A percentile compares a stretch with the other conserved stretches of the same genome.
These are phyloP conservation scores for Bertia moriformis DNA, from an alignment of 2,329 filamentous ascomycete species.

Conservation along the genomic window DNA sequence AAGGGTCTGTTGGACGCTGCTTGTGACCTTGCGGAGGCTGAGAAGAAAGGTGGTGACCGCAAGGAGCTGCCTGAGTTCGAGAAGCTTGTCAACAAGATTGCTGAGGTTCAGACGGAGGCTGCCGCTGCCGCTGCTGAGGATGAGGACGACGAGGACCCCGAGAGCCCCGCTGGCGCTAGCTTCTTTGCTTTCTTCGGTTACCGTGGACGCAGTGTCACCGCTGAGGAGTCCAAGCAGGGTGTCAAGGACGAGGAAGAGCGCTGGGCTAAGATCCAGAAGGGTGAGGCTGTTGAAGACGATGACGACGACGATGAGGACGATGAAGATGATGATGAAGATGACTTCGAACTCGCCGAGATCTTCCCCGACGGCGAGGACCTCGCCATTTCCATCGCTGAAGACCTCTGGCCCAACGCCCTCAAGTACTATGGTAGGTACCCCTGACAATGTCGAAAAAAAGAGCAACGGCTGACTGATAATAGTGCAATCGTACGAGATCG, in stretches of 20 bases:
- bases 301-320: slow-evolving; percentile 21
- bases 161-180: slow-evolving; percentile 26
- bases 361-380: slow-evolving; percentile 42
- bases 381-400: slow-evolving; percentile 40
- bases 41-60: slow-evolving; percentile 23
- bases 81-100: slow-evolving; percentile 8
- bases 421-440: slow-evolving; percentile 40
- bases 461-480: slow-evolving; percentile 3
- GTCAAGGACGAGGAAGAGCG: slow-evolving; percentile 29
- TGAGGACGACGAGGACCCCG: slow-evolving; percentile 12
- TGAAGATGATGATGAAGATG: slow-evolving; percentile 26
- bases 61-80: slow-evolving; percentile 11
- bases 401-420: slow-evolving; percentile 44
- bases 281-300: slow-evolving; percentile 16
- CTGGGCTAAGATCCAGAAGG: slow-evolving; percentile 23
- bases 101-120: slow-evolving; percentile 3
- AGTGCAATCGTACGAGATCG: slow-evolving; percentile 33
- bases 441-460: too few relatives aligned
- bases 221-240: slow-evolving; percentile 36
- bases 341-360: slow-evolving; percentile 37
- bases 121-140: not conserved
- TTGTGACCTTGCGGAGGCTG: slow-evolving; percentile 37
- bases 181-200: slow-evolving; percentile 51
- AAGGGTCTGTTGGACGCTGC: slow-evolving; percentile 47
- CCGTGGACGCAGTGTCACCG: slow-evolving; percentile 32